Base-by-base conservation (phyloP, 495 filamentous ascomycete species). In the Hypoxylon fuscum region DNA sequence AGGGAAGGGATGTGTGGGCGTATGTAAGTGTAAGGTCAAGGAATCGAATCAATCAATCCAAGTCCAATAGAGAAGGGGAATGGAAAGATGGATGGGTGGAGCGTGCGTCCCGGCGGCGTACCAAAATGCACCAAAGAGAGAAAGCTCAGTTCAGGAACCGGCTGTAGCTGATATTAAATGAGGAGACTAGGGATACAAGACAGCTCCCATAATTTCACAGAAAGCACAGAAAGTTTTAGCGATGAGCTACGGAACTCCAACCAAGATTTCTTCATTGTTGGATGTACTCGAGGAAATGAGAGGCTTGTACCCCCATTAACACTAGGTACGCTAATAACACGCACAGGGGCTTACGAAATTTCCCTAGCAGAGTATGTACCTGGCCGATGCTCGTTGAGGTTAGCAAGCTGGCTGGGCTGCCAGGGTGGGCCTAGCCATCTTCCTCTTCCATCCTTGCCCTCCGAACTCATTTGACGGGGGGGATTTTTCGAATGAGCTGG, bases 1-100 rank as follows among this genome's bases (percentile, higher is more conserved):
- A 61, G 53, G 76, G 78, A 74, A 74, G 73, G 62, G 66, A 57
- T 41, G 49, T 32, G 23, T 43, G 42, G 40, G 41, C 42, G n/a
- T n/a, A n/a, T n/a, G n/a, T n/a, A n/a, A n/a, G n/a, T n/a, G n/a
- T 62, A 60, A 64, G 66, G 49, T 61, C 56, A 70, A 69, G 58
- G 62, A n/a, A n/a, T n/a, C n/a, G 55, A 69, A 78, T 58, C 64
- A 62, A 29, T 38, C 42, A 46, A 57, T 63, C 60, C 63, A 71
- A 56, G 63, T 62, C 37, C 37, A 62, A 64, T 44, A 42, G 56
- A 47, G 59, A 64, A 69, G 51, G 53, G 51, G 51, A 44, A 23
- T 29, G 45, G 55, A 42, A 61, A 47, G 68, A 48, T 62, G 58
- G 66, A 41, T 54, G 57, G n/a, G 56, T 58, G 62, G 58, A 62